A percentile compares a stretch with the other conserved stretches of the same genome.
phyloP scores from a whole-genome alignment of 805 yeast species.

The Kodamaea laetipori region DNA sequence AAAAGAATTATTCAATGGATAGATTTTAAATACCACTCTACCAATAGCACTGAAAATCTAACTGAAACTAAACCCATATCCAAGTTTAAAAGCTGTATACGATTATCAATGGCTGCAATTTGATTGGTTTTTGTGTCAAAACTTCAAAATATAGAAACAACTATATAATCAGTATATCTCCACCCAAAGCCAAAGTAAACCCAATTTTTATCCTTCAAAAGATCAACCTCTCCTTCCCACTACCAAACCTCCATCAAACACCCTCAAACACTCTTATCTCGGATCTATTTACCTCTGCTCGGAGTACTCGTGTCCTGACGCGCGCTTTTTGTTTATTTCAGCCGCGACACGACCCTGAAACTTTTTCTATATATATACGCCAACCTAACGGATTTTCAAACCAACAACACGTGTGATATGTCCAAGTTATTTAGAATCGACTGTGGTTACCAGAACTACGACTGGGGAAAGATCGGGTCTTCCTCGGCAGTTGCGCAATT shows the following conservation, averaged over 20 bases:
- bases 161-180: not conserved
- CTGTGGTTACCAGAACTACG: slow-evolving; percentile 64
- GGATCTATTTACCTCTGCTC: too few relatives aligned
- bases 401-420: slow-evolving; percentile 19
- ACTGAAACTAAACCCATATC: too few relatives aligned
- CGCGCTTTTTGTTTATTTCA: slow-evolving; percentile 1
- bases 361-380: not conserved
- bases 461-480: slow-evolving; percentile 65
- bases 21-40: too few relatives aligned
- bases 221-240: too few relatives aligned
- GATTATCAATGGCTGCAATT: slow-evolving; percentile 1
- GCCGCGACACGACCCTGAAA: slow-evolving; percentile 1
- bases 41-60: too few relatives aligned
- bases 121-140: not conserved
- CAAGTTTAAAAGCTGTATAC: too few relatives aligned
- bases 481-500: slow-evolving; percentile 87
- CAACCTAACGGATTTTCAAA: not conserved
- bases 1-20: too few relatives aligned
- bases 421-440: slow-evolving; percentile 41
- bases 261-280: too few relatives aligned
- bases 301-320: not conserved
- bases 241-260: too few relatives aligned
- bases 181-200: too few relatives aligned
- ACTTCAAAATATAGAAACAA: not conserved
- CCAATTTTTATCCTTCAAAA: too few relatives aligned